These are phyloP conservation scores for Margaritispora aquatica DNA, from an alignment of 495 filamentous ascomycete species.

Conservation along the genomic window DNA sequence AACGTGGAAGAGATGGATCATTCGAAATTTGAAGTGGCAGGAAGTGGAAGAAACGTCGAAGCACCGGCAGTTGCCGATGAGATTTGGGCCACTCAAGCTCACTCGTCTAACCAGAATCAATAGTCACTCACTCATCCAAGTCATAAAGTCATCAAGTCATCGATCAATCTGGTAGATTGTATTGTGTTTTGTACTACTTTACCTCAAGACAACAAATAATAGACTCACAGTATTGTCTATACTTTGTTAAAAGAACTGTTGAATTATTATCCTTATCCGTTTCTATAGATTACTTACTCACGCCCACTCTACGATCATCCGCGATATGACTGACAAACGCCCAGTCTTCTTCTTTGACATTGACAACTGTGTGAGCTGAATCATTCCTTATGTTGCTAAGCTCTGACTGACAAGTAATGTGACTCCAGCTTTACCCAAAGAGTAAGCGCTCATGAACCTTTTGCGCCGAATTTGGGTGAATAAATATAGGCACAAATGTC, in stretches of 20 bases:
- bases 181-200: no score
- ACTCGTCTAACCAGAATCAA: background rate
- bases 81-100: background rate
- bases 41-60: no score
- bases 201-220: no score
- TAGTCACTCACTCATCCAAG: background rate
- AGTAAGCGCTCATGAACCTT: constrained; percentile 40
- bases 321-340: constrained; percentile 25
- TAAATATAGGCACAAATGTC: constrained; percentile 54
- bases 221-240: background rate
- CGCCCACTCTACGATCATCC: no score
- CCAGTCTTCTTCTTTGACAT: constrained; percentile 88
- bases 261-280: no score
- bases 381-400: background rate
- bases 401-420: background rate
- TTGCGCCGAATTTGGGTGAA: no score
- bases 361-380: constrained; percentile 78
- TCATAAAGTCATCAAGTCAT: background rate
- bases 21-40: background rate
- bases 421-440: constrained; percentile 51
- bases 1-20: background rate
- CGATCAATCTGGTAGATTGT: no score
- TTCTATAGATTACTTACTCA: no score
- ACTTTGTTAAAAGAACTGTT: no score
- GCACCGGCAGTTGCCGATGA: background rate